These are phyloP conservation scores for Aureobasidium pullulans DNA, from an alignment of 2,329 filamentous ascomycete genomes.

Conservation along the genomic window DNA sequence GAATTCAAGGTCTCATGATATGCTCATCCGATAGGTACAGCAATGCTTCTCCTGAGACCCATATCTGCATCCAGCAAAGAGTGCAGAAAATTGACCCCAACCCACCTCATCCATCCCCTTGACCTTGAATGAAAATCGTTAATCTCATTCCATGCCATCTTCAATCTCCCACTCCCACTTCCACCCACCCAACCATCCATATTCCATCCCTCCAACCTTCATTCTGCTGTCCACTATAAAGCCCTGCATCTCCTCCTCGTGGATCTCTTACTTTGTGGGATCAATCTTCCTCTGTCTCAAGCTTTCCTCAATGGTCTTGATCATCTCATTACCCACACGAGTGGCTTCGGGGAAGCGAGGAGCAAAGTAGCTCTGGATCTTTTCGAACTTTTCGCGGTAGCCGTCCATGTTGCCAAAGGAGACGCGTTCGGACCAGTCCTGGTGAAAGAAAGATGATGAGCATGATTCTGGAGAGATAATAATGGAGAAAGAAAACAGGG, in stretches of 20 bases:
- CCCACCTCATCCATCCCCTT: no score
- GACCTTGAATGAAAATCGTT: no score
- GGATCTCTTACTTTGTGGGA: background rate
- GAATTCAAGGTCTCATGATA: no score
- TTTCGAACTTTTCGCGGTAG: constrained; percentile 84
- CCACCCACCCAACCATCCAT: no score
- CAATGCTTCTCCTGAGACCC: no score
- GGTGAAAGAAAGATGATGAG: background rate
- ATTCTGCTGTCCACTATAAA: no score
- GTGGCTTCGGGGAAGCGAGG: constrained; percentile 83
- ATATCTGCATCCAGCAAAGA: no score
- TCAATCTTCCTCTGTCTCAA: constrained; percentile 33
- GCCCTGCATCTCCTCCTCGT: background rate
- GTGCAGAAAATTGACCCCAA: no score
- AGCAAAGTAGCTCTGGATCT: constrained; percentile 85
- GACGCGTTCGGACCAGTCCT: constrained; percentile 92
- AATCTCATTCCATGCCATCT: no score
- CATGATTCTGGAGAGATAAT: background rate
- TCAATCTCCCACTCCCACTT: no score
- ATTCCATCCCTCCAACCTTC: no score
- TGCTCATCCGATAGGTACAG: no score
- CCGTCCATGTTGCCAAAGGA: constrained; percentile 85
- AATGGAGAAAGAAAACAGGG: background rate
- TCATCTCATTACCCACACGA: constrained; percentile 90
- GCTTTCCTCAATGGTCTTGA: constrained; percentile 86